phyloP scores from a whole-genome alignment of 129 eudicot genomes.

The Flaveria sonorensis region DNA sequence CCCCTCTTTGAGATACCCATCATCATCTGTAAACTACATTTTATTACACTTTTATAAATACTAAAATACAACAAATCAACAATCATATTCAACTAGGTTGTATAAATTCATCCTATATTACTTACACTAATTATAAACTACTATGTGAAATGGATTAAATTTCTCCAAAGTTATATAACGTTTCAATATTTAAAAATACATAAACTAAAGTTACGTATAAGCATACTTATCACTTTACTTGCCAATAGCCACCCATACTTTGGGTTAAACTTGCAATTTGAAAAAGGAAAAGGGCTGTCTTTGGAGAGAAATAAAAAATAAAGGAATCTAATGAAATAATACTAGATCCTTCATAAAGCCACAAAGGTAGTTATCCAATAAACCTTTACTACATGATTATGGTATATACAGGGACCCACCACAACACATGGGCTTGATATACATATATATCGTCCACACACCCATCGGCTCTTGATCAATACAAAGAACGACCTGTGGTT shows the following conservation, averaged over 20 bases:
- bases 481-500: neutral
- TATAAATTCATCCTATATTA: no score
- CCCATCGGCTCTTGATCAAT: conserved; percentile 27
- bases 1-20: no score
- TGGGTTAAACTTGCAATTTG: neutral
- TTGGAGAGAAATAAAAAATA: neutral
- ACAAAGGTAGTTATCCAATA: conserved; percentile 39
- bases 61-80: no score
- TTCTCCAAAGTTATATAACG: no score
- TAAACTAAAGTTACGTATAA: neutral
- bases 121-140: no score
- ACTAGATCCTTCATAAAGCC: neutral
- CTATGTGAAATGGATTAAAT: no score
- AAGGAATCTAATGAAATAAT: conserved; percentile 12
- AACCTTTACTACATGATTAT: conserved; percentile 7
- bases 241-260: neutral
- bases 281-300: conserved; percentile 10
- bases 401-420: conserved; percentile 22
- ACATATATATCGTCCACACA: conserved; percentile 25
- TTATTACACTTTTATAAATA: no score
- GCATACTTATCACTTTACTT: neutral
- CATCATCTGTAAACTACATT: no score
- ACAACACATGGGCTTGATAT: conserved; percentile 21
- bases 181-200: no score
- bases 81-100: no score